Conservation (phyloP, 148 eudicot species). For the Beta vulgaris region DNA sequence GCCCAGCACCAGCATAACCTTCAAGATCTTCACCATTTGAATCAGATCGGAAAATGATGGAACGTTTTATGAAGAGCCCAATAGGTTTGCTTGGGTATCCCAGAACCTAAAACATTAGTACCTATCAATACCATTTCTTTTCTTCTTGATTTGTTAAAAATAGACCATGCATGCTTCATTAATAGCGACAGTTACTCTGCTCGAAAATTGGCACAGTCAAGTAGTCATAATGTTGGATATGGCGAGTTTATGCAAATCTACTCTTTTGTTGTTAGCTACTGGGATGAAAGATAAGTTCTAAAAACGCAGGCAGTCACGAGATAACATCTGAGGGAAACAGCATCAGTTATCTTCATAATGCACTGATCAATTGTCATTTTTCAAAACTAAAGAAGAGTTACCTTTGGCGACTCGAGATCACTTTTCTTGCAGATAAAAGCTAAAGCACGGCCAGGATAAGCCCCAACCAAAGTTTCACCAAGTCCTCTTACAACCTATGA, state of each 20-base stretch:
- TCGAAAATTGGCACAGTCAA: too few species aligned
- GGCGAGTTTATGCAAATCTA: too few species aligned
- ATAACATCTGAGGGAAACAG: too few species aligned
- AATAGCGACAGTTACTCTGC: too few species aligned
- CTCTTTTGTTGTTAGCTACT: too few species aligned
- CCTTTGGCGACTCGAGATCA: conserved; percentile 74
- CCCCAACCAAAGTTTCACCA: conserved; percentile 97
- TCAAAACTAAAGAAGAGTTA: conserved; percentile 10
- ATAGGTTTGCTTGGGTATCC: conserved; percentile 98
- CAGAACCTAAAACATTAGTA: conserved; percentile 47
- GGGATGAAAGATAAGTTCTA: too few species aligned
- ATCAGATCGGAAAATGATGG: conserved; percentile 97
- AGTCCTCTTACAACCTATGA: conserved; percentile 88
- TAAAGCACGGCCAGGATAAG: conserved; percentile 92
- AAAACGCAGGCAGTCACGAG: too few species aligned
- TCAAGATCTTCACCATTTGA: conserved; percentile 99
- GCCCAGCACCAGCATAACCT: conserved; percentile 99
- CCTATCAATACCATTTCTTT: neutral
- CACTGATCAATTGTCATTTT: neutral
- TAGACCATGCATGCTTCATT: neutral
- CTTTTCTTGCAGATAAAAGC: conserved; percentile 77
- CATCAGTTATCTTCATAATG: neutral
- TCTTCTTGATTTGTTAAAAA: neutral
- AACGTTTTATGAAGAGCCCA: conserved; percentile 80
- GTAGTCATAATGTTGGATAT: too few species aligned